These are phyloP conservation scores for Talaromyces borbonicus DNA, from an alignment of 495 filamentous ascomycete species.

Conservation along the genomic window DNA sequence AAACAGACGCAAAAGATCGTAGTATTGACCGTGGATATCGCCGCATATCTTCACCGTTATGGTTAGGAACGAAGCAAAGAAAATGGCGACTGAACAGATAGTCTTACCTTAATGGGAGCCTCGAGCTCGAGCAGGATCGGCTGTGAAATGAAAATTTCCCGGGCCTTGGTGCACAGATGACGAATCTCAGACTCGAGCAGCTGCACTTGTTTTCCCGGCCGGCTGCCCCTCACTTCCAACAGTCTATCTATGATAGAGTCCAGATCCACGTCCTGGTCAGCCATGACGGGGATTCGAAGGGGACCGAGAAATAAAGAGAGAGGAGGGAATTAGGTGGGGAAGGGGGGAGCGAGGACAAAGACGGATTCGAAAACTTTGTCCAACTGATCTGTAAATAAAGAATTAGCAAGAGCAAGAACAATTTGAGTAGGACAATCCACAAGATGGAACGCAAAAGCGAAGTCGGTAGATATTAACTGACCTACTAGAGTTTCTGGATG, in stretches of 20 bases:
- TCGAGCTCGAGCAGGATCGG: constrained; percentile 96
- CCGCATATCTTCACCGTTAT: constrained; percentile 70
- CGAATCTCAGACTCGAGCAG: constrained; percentile 94
- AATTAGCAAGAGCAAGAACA: background rate
- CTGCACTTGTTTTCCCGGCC: constrained; percentile 97
- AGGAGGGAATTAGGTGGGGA: constrained; percentile 16
- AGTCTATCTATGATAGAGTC: constrained; percentile 98
- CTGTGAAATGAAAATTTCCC: constrained; percentile 99
- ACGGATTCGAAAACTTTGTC: constrained; percentile 3
- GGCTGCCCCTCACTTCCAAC: constrained; percentile 93
- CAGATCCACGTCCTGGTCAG: constrained; percentile 93
- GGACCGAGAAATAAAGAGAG: constrained; percentile 20
- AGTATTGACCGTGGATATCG: constrained; percentile 99
- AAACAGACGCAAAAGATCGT: constrained; percentile 93
- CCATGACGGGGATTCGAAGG: too few relatives aligned
- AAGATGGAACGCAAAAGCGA: background rate
- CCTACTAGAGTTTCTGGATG: background rate
- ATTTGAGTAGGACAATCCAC: too few relatives aligned
- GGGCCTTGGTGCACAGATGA: constrained; percentile 95
- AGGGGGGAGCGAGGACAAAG: constrained; percentile 21
- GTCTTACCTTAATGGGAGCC: constrained; percentile 96
- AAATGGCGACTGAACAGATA: too few relatives aligned
- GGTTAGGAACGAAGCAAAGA: background rate
- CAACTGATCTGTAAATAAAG: background rate
- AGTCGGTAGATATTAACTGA: background rate